phyloP scores from a whole-genome alignment of 805 yeast species.

The Saccharomycopsis javanensis region DNA sequence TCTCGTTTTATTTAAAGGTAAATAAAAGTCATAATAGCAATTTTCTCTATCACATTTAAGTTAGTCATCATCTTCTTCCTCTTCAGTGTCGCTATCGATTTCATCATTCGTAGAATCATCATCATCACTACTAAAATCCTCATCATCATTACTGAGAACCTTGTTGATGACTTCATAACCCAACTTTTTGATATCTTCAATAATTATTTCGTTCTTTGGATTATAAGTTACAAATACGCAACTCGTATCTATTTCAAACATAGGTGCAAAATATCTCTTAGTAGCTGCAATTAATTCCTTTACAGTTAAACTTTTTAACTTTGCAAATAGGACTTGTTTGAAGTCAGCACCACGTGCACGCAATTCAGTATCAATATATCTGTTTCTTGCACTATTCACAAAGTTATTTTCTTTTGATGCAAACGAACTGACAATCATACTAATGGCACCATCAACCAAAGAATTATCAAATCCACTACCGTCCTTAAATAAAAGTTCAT shows the following conservation, averaged over 20 bases:
- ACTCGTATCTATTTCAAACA: constrained; percentile 51
- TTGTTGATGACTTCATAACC: constrained; percentile 47
- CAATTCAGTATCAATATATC: constrained; percentile 56
- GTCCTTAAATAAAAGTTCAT: constrained; percentile 26
- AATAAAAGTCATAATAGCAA: neutral
- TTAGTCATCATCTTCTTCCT: constrained; percentile 20
- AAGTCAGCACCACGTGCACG: constrained; percentile 57
- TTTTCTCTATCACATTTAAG: neutral
- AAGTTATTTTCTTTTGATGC: constrained; percentile 62
- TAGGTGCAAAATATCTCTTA: constrained; percentile 49
- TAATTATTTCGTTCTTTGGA: constrained; percentile 45
- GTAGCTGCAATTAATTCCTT: constrained; percentile 42
- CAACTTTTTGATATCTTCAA: constrained; percentile 34
- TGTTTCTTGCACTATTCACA: constrained; percentile 53
- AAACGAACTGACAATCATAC: constrained; percentile 61
- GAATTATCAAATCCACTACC: constrained; percentile 57
- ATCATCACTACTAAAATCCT: constrained; percentile 18
- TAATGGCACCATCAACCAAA: constrained; percentile 61
- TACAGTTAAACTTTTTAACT: constrained; percentile 42
- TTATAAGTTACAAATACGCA: constrained; percentile 66
- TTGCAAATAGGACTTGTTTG: constrained; percentile 41
- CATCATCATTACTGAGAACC: neutral
- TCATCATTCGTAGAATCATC: constrained; percentile 24
- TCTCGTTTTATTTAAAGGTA: neutral
- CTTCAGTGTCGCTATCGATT: constrained; percentile 26